These are phyloP conservation scores for Acarospora socialis DNA, from an alignment of 2,329 filamentous ascomycete species.

Conservation along the genomic window DNA sequence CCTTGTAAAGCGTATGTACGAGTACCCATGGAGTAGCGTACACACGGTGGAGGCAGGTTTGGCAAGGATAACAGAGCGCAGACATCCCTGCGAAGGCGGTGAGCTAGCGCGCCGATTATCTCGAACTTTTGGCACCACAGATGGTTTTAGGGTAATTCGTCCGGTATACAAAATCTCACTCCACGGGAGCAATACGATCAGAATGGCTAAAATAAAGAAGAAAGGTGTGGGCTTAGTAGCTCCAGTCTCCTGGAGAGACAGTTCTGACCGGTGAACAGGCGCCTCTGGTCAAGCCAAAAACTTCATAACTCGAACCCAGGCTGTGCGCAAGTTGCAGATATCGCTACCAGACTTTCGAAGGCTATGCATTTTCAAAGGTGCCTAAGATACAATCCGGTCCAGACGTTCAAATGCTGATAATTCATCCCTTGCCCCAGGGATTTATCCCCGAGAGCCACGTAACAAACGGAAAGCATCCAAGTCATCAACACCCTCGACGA, in stretches of 20 bases:
- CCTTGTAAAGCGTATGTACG: too few species aligned
- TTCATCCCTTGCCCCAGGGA: too few species aligned
- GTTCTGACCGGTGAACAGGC: constrained; percentile 31
- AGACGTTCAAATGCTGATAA: too few species aligned
- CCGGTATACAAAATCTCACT: too few species aligned
- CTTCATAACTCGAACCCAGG: constrained; percentile 94
- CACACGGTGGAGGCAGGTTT: too few species aligned
- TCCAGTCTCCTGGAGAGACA: constrained; percentile 4
- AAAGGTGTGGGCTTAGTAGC: constrained; percentile 45
- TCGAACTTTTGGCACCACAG: constrained; percentile 3
- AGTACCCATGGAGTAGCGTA: too few species aligned
- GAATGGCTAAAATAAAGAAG: constrained; percentile 72
- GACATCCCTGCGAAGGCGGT: constrained; percentile 5
- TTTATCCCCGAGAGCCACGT: constrained; percentile 92
- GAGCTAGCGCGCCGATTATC: constrained; percentile 3
- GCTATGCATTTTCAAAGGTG: constrained; percentile 95
- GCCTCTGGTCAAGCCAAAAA: constrained; percentile 89
- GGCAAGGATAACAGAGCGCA: too few species aligned
- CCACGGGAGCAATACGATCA: too few species aligned
- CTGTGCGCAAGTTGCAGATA: constrained; percentile 94
- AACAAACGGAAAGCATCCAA: constrained; percentile 96
- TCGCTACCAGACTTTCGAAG: constrained; percentile 94
- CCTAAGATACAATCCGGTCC: constrained; percentile 2
- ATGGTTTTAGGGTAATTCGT: not conserved
- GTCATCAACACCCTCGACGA: constrained; percentile 76